phyloP scores from a whole-genome alignment of 1,139 yeast species.

The Pichia norvegensis region DNA sequence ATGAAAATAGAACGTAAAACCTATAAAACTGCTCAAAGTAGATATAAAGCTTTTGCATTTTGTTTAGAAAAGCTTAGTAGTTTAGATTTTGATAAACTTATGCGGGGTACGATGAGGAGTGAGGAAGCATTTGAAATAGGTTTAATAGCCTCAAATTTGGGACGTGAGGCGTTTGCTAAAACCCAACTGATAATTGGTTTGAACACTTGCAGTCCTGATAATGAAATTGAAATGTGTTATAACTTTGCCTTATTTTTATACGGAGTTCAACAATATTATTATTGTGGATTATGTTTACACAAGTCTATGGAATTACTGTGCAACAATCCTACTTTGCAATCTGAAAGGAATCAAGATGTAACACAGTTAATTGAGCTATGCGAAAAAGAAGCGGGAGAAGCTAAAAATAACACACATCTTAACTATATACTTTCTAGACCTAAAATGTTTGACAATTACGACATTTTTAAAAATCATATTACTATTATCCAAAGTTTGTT shows the following conservation, averaged over 20 bases:
- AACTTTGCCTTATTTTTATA: background rate
- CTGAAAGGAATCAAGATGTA: background rate
- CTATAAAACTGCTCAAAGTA: background rate
- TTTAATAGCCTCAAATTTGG: background rate
- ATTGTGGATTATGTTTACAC: background rate
- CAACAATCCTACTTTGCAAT: background rate
- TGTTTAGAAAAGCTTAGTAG: background rate
- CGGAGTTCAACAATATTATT: background rate
- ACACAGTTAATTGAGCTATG: background rate
- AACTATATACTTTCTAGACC: background rate
- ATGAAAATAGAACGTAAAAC: background rate
- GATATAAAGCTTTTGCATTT: background rate
- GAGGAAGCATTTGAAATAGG: background rate
- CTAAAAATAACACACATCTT: no score
- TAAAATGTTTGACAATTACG: background rate
- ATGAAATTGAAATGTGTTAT: background rate
- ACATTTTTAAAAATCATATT: constrained; percentile 2
- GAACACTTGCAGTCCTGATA: background rate
- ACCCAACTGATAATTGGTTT: background rate
- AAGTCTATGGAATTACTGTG: background rate
- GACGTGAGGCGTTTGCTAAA: background rate
- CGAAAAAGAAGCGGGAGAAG: background rate
- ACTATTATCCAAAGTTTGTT: background rate
- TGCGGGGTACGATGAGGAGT: background rate
- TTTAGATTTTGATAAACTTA: background rate